Evolutionary conservation across 495 filamentous ascomycete species (phyloP), one percentile per base, ranked within the genome.

Genomic region (Penicillium paxilli): DNA sequence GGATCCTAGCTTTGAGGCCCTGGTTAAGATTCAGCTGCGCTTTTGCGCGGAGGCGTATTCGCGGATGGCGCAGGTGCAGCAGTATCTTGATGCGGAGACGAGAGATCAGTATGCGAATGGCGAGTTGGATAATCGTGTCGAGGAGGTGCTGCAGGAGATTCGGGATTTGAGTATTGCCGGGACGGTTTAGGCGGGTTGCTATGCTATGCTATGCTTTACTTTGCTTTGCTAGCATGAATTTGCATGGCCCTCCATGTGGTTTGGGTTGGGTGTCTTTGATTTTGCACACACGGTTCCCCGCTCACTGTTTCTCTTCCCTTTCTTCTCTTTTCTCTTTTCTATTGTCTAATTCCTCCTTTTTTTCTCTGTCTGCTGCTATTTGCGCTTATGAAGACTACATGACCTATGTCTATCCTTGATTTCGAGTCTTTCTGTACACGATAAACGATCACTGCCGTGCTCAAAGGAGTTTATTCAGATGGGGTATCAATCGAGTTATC

Each of bases 11-110:
- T 98, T 98, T 67, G 94, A 98, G 72, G 94, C 94, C 0, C 83
- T 98, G 44, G 94, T 98, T 57, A 98, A 98, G 80, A 98, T 98
- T 60, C 94, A 98, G 74, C 74, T 98, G 54, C 83, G 94, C 24
- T 98, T 98, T 76, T 98, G 94, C 68, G 94, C 94, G 10, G 94
- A 98, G 71, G 94, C 94, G 9, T 98, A 98, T 68, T 89, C 84
- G 28, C 79, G 94, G 20, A 98, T 98, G 94, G 94, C 94, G 8
- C 94, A 98, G 77, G 94, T 98, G 55, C 94, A 98, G 76, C 95
- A 98, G 73, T 98, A 96, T 71, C 80, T 98, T 40, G 94, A 98
- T 70, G 86, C 92, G n/a, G 90, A 94, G 67, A 98, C 92, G 40
- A 80, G 94, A 49, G 94, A 98, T 52, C 91, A 96, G 74, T 98